Percentiles rank a stretch among this genome's conserved stretches.
Conservation (phyloP, 164 flowering plant species). For the Magnolia changhungtana region DNA sequence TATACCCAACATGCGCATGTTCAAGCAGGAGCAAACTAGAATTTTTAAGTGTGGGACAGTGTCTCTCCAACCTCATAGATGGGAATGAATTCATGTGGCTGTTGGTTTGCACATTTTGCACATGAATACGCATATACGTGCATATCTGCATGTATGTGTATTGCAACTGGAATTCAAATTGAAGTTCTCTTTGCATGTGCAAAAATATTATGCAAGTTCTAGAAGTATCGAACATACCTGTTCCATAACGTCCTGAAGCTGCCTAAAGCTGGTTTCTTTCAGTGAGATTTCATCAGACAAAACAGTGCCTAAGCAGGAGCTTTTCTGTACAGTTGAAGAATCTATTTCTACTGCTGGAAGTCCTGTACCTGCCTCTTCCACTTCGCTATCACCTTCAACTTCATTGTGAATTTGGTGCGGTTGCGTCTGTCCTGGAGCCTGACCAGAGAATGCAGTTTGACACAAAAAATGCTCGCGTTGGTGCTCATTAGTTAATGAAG, state of each 20-base stretch:
- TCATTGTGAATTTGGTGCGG: constrained; percentile 28
- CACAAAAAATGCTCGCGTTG: constrained; percentile 14
- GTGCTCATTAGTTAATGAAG: constrained; percentile 14
- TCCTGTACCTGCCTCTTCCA: constrained; percentile 22
- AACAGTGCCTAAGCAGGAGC: no score
- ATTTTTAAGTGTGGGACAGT: background rate
- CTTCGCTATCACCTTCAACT: constrained; percentile 37
- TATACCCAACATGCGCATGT: background rate
- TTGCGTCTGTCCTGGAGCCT: constrained; percentile 7
- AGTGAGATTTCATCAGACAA: no score
- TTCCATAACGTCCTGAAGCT: no score
- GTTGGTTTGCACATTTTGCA: background rate
- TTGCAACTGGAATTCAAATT: background rate
- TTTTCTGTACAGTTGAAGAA: no score
- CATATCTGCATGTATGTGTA: background rate
- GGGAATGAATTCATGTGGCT: background rate
- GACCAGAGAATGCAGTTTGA: constrained; percentile 18
- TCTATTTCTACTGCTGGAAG: background rate
- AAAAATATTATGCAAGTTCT: background rate
- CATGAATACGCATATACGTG: background rate
- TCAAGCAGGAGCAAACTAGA: background rate
- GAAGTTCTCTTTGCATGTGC: background rate
- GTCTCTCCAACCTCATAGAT: background rate
- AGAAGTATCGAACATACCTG: constrained; percentile 25
- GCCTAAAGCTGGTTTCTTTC: no score